Evolutionary conservation across 176 grass and related monocot species (phyloP).

Genomic region (bread wheat (Triticum aestivum)): IWGSC_CS_RefSeq_v2.1 NC_057813.1:38696849-38697348

Average conservation of each 20-base stretch:
- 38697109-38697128: background rate
- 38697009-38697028: background rate
- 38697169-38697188: background rate
- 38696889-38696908: slow-evolving; percentile 98
- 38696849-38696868: slow-evolving; percentile 87
- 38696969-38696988: background rate
- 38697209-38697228: slow-evolving; percentile 97
- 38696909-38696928: slow-evolving; percentile 98
- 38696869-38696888: slow-evolving; percentile 87
- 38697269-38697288: slow-evolving; percentile 93
- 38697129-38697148: background rate
- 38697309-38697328: slow-evolving; percentile 89
- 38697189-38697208: background rate
- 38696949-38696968: slow-evolving; percentile 10
- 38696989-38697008: background rate
- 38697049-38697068: background rate
- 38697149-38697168: background rate
- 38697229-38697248: slow-evolving; percentile 92
- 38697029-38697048: background rate
- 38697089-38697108: background rate
- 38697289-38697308: slow-evolving; percentile 97
- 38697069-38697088: background rate
- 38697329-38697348: slow-evolving; percentile 85
- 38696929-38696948: slow-evolving; percentile 60
- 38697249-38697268: slow-evolving; percentile 90